Percentiles rank a stretch among this genome's conserved stretches.
phyloP scores from a whole-genome alignment of 768 basidiomycete species.

The Boletus subparvulus region DNA sequence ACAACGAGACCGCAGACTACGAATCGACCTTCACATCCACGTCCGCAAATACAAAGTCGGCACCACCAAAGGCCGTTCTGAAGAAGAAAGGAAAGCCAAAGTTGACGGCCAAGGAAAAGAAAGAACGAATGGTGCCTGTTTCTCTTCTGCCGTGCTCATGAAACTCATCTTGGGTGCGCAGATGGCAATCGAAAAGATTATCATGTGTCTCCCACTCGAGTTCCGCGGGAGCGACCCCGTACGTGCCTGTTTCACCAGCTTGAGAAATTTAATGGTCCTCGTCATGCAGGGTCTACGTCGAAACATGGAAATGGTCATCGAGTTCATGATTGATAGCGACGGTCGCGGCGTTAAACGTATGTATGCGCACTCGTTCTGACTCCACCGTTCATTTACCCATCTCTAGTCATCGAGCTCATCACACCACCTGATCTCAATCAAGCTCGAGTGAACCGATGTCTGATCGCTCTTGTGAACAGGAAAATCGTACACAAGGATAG shows the following conservation, averaged over 20 bases:
- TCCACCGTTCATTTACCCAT: background rate
- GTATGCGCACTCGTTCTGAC: conserved; percentile 36
- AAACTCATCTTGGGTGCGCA: conserved; percentile 17
- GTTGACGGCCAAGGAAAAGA: conserved; percentile 77
- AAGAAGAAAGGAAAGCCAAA: conserved; percentile 63
- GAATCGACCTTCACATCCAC: conserved; percentile 36
- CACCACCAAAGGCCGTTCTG: conserved; percentile 43
- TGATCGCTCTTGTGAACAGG: conserved; percentile 86
- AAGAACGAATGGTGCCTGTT: conserved; percentile 65
- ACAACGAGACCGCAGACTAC: conserved; percentile 28
- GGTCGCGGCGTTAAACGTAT: conserved; percentile 54
- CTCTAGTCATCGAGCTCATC: conserved; percentile 72
- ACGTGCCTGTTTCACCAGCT: conserved; percentile 28
- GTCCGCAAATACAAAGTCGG: conserved; percentile 38
- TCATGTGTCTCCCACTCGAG: conserved; percentile 80
- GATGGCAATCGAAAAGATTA: conserved; percentile 67
- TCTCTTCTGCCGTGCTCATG: background rate
- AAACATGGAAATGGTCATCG: conserved; percentile 80
- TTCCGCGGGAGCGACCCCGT: conserved; percentile 89
- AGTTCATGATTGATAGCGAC: conserved; percentile 65
- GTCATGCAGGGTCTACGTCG: conserved; percentile 61
- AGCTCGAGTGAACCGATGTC: conserved; percentile 88
- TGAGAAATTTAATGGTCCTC: background rate
- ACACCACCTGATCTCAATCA: conserved; percentile 82
- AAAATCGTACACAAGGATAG: conserved; percentile 82